Conservation (phyloP, 2,329 filamentous ascomycete genomes). For the Truncatella angustata region DNA sequence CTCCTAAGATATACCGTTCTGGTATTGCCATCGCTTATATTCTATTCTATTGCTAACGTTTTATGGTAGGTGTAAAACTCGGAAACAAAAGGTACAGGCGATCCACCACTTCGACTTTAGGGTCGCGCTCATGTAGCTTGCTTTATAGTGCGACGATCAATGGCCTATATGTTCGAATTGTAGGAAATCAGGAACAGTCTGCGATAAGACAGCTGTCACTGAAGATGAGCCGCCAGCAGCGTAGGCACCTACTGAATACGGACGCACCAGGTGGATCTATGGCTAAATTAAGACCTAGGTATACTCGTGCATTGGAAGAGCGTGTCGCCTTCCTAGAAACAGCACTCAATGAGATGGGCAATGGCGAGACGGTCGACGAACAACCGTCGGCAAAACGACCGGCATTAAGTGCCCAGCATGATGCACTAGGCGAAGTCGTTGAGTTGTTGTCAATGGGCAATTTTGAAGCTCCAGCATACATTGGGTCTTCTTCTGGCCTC, state of each 20-base stretch:
- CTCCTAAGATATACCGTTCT: too few relatives aligned
- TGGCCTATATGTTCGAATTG: slow-evolving; percentile 44
- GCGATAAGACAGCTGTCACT: slow-evolving; percentile 40
- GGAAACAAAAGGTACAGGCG: slow-evolving; percentile 39
- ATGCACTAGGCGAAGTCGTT: slow-evolving; percentile 40
- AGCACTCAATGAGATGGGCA: slow-evolving; percentile 18
- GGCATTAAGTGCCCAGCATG: slow-evolving; percentile 13
- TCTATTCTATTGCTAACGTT: slow-evolving; percentile 1
- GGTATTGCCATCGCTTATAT: too few relatives aligned
- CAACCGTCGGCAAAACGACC: slow-evolving; percentile 11
- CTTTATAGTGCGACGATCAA: slow-evolving; percentile 39
- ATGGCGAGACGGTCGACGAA: slow-evolving; percentile 8
- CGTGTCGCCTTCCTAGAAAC: slow-evolving; percentile 39
- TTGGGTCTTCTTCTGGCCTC: slow-evolving; percentile 47
- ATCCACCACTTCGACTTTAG: background rate
- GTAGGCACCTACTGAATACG: slow-evolving; percentile 23
- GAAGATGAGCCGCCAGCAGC: slow-evolving; percentile 34
- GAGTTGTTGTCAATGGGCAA: slow-evolving; percentile 45
- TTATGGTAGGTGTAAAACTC: slow-evolving; percentile 35
- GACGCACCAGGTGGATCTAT: background rate
- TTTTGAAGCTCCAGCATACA: slow-evolving; percentile 45
- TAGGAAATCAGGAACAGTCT: slow-evolving; percentile 36
- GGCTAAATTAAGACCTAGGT: slow-evolving; percentile 23
- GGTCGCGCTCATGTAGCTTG: background rate
- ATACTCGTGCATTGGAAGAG: slow-evolving; percentile 40